These are phyloP conservation scores for Gentiana dahurica DNA, from an alignment of 257 asterid genomes.

Conservation along the genomic window DNA sequence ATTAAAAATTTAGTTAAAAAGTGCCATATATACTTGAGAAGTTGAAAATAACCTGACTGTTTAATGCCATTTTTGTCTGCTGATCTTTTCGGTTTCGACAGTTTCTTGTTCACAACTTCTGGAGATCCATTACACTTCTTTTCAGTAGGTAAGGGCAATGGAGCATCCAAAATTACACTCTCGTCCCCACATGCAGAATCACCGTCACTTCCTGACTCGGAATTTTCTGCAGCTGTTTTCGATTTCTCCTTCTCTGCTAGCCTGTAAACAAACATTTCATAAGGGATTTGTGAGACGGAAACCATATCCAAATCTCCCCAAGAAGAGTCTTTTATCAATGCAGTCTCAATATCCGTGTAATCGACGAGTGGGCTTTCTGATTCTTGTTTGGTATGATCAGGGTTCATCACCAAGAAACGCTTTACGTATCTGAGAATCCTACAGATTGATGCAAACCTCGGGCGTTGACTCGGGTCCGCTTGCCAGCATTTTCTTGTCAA, in stretches of 20 bases:
- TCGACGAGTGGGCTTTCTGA: conserved; percentile 42
- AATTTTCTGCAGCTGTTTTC: conserved; percentile 25
- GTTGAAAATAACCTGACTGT: conserved; percentile 40
- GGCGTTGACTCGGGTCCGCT: conserved; percentile 29
- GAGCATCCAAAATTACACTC: conserved; percentile 27
- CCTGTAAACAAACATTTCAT: conserved; percentile 62
- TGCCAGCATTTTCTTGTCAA: conserved; percentile 43
- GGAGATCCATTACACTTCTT: conserved; percentile 30
- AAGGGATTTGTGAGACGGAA: conserved; percentile 48
- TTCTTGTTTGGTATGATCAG: conserved; percentile 50
- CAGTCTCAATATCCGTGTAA: conserved; percentile 26
- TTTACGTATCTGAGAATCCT: conserved; percentile 59
- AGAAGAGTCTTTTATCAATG: conserved; percentile 17
- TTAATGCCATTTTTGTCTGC: conserved; percentile 29
- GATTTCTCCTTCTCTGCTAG: conserved; percentile 61
- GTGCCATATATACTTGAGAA: conserved; percentile 1
- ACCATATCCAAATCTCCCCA: conserved; percentile 10
- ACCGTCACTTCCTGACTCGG: conserved; percentile 73
- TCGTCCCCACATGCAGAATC: conserved; percentile 51
- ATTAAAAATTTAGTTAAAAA: not conserved
- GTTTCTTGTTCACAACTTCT: conserved; percentile 29
- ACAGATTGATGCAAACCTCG: conserved; percentile 41
- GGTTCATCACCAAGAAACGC: conserved; percentile 29
- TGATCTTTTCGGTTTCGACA: conserved; percentile 30
- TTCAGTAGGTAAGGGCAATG: conserved; percentile 35